Conservation (phyloP, 352 stramenopile genomes). For the Globisporangium uncinulatum region DNA sequence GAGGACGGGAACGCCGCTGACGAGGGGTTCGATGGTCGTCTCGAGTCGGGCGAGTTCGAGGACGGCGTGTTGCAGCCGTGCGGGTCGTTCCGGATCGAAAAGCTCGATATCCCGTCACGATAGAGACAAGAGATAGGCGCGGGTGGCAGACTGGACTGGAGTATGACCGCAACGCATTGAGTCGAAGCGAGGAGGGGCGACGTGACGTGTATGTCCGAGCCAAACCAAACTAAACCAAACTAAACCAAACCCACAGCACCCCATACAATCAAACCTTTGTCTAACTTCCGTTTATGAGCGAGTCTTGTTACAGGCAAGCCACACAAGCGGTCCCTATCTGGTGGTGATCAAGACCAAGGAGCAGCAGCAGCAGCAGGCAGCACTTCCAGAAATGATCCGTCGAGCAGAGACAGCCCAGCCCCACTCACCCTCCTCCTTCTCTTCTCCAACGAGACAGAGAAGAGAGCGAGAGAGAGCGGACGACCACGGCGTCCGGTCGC, state of each 20-base stretch:
- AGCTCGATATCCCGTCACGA: constrained; percentile 23
- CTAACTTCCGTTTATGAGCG: constrained; percentile 55
- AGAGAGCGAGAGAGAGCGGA: not conserved
- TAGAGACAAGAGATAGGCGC: too few species aligned
- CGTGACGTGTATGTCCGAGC: not conserved
- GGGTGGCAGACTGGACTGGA: not conserved
- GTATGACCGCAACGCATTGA: not conserved
- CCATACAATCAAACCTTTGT: constrained; percentile 38
- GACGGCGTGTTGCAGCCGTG: constrained; percentile 36
- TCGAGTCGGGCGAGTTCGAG: constrained; percentile 37
- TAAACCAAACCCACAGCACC: not conserved
- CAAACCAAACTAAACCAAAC: too few species aligned
- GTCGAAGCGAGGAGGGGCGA: not conserved
- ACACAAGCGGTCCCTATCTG: constrained; percentile 60
- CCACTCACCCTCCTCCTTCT: not conserved
- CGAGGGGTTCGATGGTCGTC: not conserved
- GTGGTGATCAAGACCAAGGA: constrained; percentile 49
- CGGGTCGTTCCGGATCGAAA: constrained; percentile 39
- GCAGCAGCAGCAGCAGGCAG: constrained; percentile 21
- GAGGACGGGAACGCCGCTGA: constrained; percentile 1
- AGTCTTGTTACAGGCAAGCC: constrained; percentile 15
- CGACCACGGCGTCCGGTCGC: constrained; percentile 31
- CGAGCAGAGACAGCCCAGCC: constrained; percentile 6
- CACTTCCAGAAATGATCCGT: constrained; percentile 3
- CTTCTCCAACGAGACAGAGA: constrained; percentile 17